phyloP scores from a whole-genome alignment of 2,329 filamentous ascomycete genomes.

The Phaeosphaeriaceae sp. region DNA sequence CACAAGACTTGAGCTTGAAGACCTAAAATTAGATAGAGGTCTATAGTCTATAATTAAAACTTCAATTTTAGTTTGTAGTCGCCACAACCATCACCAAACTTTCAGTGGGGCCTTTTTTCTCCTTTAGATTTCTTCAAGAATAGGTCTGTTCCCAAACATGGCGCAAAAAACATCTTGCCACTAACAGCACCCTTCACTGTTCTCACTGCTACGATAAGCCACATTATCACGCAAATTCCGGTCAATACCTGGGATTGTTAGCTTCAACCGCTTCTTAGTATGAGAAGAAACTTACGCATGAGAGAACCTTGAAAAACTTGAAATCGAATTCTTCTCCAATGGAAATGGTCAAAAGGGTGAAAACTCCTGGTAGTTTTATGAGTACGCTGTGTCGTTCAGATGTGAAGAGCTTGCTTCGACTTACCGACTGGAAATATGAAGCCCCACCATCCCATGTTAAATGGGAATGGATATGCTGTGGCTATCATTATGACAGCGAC shows the following conservation, averaged over 20 bases:
- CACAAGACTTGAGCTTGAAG: too few species aligned
- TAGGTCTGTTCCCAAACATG: conserved; percentile 48
- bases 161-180: conserved; percentile 58
- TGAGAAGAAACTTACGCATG: neutral
- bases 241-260: conserved; percentile 50
- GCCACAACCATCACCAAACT: too few species aligned
- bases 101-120: neutral
- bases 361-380: conserved; percentile 43
- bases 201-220: conserved; percentile 56
- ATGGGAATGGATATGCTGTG: conserved; percentile 51
- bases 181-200: conserved; percentile 54
- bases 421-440: conserved; percentile 60
- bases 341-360: conserved; percentile 51
- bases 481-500: conserved; percentile 54
- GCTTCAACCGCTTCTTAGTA: neutral
- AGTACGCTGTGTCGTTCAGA: conserved; percentile 18
- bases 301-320: conserved; percentile 57
- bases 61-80: too few species aligned
- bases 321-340: conserved; percentile 58
- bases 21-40: too few species aligned
- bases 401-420: neutral
- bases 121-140: conserved; percentile 3
- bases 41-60: too few species aligned
- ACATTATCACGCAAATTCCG: conserved; percentile 55
- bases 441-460: conserved; percentile 66